phyloP scores from a whole-genome alignment of 768 basidiomycete genomes.

The Boletellus ananiceps region DNA sequence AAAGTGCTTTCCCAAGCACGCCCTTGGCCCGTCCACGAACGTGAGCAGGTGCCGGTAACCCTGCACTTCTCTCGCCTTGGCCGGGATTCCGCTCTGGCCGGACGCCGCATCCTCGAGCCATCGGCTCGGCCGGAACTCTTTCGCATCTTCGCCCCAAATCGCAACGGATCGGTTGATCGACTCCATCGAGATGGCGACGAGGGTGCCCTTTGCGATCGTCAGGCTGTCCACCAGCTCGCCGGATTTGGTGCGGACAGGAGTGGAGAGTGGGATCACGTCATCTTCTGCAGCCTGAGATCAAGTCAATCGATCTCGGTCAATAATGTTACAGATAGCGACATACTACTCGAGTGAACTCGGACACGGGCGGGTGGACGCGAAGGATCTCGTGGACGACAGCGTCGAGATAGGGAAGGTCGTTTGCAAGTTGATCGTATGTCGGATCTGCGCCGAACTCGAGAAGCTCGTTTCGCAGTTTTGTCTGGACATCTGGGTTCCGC shows the following conservation, averaged over 20 bases:
- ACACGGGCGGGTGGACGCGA: constrained; percentile 38
- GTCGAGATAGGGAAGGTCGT: constrained; percentile 50
- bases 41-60: constrained; percentile 48
- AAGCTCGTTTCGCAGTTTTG: constrained; percentile 47
- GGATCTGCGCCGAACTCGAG: constrained; percentile 41
- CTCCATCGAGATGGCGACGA: constrained; percentile 39
- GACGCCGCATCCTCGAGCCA: constrained; percentile 42
- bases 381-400: constrained; percentile 44
- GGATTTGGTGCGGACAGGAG: constrained; percentile 38
- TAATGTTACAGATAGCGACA: not conserved
- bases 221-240: constrained; percentile 39
- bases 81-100: constrained; percentile 16
- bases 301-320: no score
- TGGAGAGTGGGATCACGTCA: constrained; percentile 52
- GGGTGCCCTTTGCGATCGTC: constrained; percentile 43
- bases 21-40: constrained; percentile 46
- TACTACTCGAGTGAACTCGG: constrained; percentile 15
- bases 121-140: constrained; percentile 55
- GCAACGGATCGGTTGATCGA: constrained; percentile 46
- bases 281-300: constrained; percentile 38
- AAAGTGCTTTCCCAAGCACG: constrained; percentile 46
- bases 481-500: constrained; percentile 41
- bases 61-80: constrained; percentile 37
- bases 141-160: constrained; percentile 59
- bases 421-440: constrained; percentile 49